Conservation (phyloP, 306 rosid genomes). For the Prosopis cineraria region DNA sequence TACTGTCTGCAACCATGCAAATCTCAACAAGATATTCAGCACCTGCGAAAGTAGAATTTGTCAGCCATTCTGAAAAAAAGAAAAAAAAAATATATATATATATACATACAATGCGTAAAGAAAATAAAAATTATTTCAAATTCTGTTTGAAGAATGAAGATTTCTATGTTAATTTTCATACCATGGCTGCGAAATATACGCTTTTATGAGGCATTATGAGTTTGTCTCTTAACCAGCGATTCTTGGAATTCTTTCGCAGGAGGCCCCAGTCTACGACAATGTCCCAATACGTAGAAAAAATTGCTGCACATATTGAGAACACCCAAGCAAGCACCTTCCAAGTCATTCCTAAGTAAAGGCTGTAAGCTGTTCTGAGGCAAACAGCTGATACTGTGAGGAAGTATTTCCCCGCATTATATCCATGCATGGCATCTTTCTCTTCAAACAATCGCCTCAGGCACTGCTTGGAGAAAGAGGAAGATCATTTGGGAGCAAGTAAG, state of each 20-base stretch:
- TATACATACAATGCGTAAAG: not conserved
- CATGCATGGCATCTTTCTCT: constrained; percentile 70
- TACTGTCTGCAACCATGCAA: constrained; percentile 74
- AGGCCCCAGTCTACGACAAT: constrained; percentile 76
- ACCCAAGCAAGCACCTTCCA: constrained; percentile 50
- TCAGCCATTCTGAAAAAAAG: not conserved
- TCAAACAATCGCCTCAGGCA: constrained; percentile 59
- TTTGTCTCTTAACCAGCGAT: constrained; percentile 72
- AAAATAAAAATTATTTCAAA: not conserved
- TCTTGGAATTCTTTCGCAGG: constrained; percentile 53
- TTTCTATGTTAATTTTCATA: not conserved
- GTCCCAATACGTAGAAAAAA: constrained; percentile 66
- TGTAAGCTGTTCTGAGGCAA: constrained; percentile 54
- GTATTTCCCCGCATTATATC: constrained; percentile 58
- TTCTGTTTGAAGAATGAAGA: not conserved
- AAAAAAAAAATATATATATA: too few relatives aligned
- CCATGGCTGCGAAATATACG: constrained; percentile 71
- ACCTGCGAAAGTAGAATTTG: constrained; percentile 47
- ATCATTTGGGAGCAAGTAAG: not conserved
- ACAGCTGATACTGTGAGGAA: constrained; percentile 65
- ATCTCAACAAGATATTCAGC: constrained; percentile 65
- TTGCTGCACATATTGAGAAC: constrained; percentile 53
- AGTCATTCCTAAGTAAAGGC: constrained; percentile 30
- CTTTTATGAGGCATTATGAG: constrained; percentile 51
- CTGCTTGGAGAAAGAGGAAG: constrained; percentile 31